These are phyloP conservation scores for Opeltia flavorubescens DNA, from an alignment of 495 filamentous ascomycete species.

Conservation along the genomic window DNA sequence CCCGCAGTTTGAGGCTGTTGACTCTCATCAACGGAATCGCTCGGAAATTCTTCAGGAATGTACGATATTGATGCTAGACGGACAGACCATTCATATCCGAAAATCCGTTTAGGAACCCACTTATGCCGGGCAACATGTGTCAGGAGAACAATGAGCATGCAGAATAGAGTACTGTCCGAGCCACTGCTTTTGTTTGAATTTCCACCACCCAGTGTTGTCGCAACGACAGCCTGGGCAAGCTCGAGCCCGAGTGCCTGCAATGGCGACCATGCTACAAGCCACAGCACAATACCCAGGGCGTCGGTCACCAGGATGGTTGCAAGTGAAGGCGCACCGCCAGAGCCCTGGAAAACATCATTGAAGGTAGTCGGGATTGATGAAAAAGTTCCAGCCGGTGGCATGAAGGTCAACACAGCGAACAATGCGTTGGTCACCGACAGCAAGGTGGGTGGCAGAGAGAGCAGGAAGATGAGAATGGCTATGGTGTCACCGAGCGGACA, in stretches of 20 bases:
- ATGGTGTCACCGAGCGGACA: constrained; percentile 93
- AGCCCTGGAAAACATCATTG: constrained; percentile 60
- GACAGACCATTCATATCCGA: constrained; percentile 16
- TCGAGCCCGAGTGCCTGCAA: constrained; percentile 82
- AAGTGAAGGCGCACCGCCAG: constrained; percentile 58
- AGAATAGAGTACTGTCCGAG: constrained; percentile 59
- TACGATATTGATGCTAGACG: constrained; percentile 15
- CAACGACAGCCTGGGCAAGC: constrained; percentile 91
- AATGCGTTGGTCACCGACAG: constrained; percentile 83
- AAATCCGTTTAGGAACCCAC: constrained; percentile 22
- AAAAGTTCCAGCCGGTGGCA: constrained; percentile 52
- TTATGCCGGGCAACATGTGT: constrained; percentile 46
- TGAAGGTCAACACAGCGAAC: constrained; percentile 87
- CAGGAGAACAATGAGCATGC: constrained; percentile 62
- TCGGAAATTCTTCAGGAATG: constrained; percentile 4
- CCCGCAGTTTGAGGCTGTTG: constrained; percentile 11
- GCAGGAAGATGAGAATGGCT: constrained; percentile 91
- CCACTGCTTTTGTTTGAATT: constrained; percentile 62
- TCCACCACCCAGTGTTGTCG: constrained; percentile 81
- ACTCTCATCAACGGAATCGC: constrained; percentile 7
- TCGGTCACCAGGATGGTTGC: constrained; percentile 74
- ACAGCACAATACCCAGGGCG: constrained; percentile 63
- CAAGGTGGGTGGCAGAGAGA: constrained; percentile 87
- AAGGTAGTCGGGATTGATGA: constrained; percentile 39
- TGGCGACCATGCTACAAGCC: constrained; percentile 81